Percentiles rank a stretch among this genome's conserved stretches.
These are phyloP conservation scores for Colletotrichum sp. DNA, from an alignment of 2,329 filamentous ascomycete genomes.

Conservation along the genomic window DNA sequence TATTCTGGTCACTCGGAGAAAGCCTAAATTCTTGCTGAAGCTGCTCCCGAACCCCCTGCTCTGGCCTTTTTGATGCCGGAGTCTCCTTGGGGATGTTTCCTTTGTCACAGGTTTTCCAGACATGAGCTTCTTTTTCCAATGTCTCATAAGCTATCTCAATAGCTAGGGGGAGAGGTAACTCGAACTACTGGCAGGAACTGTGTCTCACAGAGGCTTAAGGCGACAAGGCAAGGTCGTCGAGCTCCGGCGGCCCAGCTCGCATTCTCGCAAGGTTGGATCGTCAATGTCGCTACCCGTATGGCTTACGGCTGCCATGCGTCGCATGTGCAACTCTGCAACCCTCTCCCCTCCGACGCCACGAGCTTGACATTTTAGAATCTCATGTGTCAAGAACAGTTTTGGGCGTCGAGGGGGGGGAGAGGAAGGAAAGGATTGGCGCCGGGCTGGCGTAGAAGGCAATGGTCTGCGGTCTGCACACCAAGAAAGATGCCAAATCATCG, in stretches of 20 bases:
- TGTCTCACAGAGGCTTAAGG: neutral
- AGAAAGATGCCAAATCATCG: neutral
- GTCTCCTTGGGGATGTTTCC: neutral
- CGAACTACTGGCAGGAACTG: neutral
- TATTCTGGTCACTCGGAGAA: neutral
- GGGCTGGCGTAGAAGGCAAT: neutral
- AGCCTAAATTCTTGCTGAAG: neutral
- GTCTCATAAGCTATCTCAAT: neutral
- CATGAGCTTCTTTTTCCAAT: neutral
- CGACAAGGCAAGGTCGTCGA: neutral
- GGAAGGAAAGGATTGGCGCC: neutral
- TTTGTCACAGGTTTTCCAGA: neutral
- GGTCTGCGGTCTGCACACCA: neutral
- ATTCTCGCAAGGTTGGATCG: neutral
- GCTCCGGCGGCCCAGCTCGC: neutral
- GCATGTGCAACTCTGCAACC: neutral
- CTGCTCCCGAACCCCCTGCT: neutral
- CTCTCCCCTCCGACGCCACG: neutral
- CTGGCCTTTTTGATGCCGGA: neutral
- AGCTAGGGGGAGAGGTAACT: neutral
- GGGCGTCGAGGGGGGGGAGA: neutral
- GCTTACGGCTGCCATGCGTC: neutral
- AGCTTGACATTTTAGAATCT: neutral
- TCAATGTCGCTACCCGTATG: neutral
- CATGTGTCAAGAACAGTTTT: neutral